These are phyloP conservation scores for Alternaria dauci DNA, from an alignment of 2,329 filamentous ascomycete species.

Conservation along the genomic window DNA sequence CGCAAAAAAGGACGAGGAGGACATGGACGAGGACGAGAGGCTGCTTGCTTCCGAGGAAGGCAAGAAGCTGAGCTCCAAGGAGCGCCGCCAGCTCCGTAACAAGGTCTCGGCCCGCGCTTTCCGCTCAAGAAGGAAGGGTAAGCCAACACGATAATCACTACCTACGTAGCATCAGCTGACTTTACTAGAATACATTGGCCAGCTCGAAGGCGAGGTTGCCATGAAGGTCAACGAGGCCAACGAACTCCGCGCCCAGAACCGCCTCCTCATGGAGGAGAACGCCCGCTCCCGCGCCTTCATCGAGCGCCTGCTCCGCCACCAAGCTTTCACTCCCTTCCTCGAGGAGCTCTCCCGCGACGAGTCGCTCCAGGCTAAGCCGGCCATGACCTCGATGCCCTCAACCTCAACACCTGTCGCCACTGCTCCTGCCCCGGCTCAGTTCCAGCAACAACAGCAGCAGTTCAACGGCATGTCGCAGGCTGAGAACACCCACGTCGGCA, in stretches of 20 bases:
- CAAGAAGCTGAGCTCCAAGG: slow-evolving; percentile 99
- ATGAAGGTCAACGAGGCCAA: slow-evolving; percentile 83
- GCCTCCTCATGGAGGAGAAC: slow-evolving; percentile 84
- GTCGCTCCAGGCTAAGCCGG: slow-evolving; percentile 43
- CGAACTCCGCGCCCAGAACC: slow-evolving; percentile 82
- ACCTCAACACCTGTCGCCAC: slow-evolving; percentile 41
- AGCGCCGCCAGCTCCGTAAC: slow-evolving; percentile 95
- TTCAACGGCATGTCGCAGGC: slow-evolving; percentile 56
- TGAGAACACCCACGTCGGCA: slow-evolving; percentile 71
- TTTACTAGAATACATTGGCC: slow-evolving; percentile 86
- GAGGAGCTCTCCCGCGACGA: slow-evolving; percentile 54
- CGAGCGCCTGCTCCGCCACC: slow-evolving; percentile 70
- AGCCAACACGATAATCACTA: slow-evolving; percentile 42
- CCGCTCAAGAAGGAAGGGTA: slow-evolving; percentile 97
- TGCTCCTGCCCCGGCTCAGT: slow-evolving; percentile 60
- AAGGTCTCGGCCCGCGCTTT: slow-evolving; percentile 98
- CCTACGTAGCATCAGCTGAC: slow-evolving; percentile 58
- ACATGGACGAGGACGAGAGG: slow-evolving; percentile 98
- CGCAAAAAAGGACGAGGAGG: slow-evolving; percentile 91
- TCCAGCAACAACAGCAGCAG: slow-evolving; percentile 61
- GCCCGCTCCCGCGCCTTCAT: slow-evolving; percentile 84
- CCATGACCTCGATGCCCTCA: slow-evolving; percentile 39
- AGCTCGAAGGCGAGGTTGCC: slow-evolving; percentile 90
- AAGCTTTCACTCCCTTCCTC: slow-evolving; percentile 58
- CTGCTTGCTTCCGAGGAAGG: slow-evolving; percentile 95